Evolutionary conservation across 1,139 yeast genomes (phyloP).

Genomic region (Diutina neorugosa): DNA sequence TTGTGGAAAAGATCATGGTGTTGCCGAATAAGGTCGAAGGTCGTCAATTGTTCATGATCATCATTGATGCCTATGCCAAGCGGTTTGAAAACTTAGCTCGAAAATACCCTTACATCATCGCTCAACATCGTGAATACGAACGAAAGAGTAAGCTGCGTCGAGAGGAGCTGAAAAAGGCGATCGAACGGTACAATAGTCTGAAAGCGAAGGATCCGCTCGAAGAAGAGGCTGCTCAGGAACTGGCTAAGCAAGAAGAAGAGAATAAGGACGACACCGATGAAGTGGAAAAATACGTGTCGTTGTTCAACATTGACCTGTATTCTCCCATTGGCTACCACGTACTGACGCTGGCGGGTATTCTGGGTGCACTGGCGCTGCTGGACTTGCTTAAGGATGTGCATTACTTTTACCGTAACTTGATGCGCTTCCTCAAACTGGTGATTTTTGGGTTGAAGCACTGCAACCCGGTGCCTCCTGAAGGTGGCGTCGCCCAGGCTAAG

Average conservation of each 20-base stretch:
- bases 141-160: conserved; percentile 29
- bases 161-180: conserved; percentile 28
- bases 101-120: conserved; percentile 56
- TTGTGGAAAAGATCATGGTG: conserved; percentile 81
- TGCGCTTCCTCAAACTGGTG: conserved; percentile 84
- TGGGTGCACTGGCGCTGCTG: conserved; percentile 19
- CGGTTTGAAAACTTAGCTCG: conserved; percentile 67
- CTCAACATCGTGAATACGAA: conserved; percentile 46
- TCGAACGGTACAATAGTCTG: conserved; percentile 22
- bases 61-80: conserved; percentile 80
- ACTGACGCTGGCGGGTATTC: conserved; percentile 14
- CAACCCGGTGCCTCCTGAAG: conserved; percentile 65
- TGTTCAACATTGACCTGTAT: conserved; percentile 26
- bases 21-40: conserved; percentile 78
- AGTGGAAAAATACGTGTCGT: not conserved
- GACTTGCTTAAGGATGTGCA: conserved; percentile 82
- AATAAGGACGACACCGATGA: not conserved
- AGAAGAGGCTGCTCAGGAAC: conserved; percentile 9
- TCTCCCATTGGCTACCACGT: conserved; percentile 19
- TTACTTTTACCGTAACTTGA: conserved; percentile 73
- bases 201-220: conserved; percentile 7
- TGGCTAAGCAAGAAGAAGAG: conserved; percentile 13
- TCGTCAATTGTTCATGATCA: conserved; percentile 67
- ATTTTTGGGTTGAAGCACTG: conserved; percentile 84
- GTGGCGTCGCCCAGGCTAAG: conserved; percentile 35